Evolutionary conservation across 1,284 basidiomycete species (phyloP).

Genomic region (Ceratobasidium sp.): DNA sequence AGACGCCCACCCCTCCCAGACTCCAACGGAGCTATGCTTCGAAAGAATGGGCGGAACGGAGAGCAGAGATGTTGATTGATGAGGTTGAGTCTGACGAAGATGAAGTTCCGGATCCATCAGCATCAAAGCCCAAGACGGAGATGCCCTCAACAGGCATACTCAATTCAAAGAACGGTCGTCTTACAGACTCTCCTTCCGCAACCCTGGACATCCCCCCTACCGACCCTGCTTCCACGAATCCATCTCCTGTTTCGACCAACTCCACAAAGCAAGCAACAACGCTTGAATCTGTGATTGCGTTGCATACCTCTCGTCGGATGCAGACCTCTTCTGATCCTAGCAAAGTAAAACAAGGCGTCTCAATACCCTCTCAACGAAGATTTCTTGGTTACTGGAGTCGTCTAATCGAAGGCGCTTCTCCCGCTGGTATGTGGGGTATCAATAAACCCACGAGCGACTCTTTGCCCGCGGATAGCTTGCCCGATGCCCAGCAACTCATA

Average conservation of each 20-base stretch:
- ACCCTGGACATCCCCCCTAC: slow-evolving; percentile 8
- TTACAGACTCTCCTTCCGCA: slow-evolving; percentile 10
- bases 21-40: slow-evolving; percentile 58
- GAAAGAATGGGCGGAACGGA: slow-evolving; percentile 58
- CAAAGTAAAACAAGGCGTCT: slow-evolving; percentile 70
- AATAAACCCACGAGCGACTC: slow-evolving; percentile 29
- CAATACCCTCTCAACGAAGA: slow-evolving; percentile 75
- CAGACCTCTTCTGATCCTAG: slow-evolving; percentile 55
- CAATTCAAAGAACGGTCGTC: slow-evolving; percentile 11
- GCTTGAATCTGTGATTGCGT: slow-evolving; percentile 65
- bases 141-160: slow-evolving; percentile 1
- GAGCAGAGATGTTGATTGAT: slow-evolving; percentile 60
- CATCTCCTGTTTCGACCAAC: slow-evolving; percentile 14
- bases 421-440: slow-evolving; percentile 46
- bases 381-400: slow-evolving; percentile 78
- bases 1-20: slow-evolving; percentile 57
- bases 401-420: slow-evolving; percentile 63
- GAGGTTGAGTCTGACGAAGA: slow-evolving; percentile 44
- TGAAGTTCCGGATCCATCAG: slow-evolving; percentile 15
- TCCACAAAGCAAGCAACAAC: slow-evolving; percentile 11
- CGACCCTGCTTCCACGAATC: not conserved
- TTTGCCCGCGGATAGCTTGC: slow-evolving; percentile 52
- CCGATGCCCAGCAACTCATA: slow-evolving; percentile 60
- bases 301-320: slow-evolving; percentile 76
- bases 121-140: not conserved